phyloP scores from a whole-genome alignment of 768 basidiomycete genomes.

The Asterophora parasitica region DNA sequence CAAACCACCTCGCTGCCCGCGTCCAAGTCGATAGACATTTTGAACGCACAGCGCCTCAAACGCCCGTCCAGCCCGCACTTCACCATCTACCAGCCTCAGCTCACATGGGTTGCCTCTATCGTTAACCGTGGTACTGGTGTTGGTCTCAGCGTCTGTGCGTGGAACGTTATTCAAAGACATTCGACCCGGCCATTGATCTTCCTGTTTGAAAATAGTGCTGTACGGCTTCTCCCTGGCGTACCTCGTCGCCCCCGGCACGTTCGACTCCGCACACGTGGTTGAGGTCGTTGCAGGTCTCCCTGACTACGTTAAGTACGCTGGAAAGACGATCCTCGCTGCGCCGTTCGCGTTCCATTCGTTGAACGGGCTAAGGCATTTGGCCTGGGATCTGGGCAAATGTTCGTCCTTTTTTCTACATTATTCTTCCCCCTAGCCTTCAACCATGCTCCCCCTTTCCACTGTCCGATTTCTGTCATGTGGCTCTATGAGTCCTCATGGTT shows the following conservation, averaged over 20 bases:
- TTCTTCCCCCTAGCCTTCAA: not conserved
- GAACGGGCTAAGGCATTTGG: conserved; percentile 88
- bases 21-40: conserved; percentile 51
- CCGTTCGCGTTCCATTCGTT: conserved; percentile 89
- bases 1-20: no score
- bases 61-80: conserved; percentile 95
- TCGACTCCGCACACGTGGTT: conserved; percentile 76
- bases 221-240: conserved; percentile 88
- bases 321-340: conserved; percentile 74
- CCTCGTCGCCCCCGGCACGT: conserved; percentile 73
- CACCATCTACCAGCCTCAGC: conserved; percentile 93
- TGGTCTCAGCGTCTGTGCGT: conserved; percentile 73
- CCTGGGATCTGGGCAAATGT: conserved; percentile 91
- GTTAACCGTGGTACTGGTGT: conserved; percentile 83
- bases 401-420: not conserved
- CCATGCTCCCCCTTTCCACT: no score
- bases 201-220: conserved; percentile 57
- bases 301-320: conserved; percentile 66
- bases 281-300: conserved; percentile 69
- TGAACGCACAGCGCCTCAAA: conserved; percentile 82
- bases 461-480: no score
- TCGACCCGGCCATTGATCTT: not conserved
- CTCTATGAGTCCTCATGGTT: no score
- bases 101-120: conserved; percentile 88
- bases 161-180: not conserved